A percentile compares a stretch with the other conserved stretches of the same genome.
phyloP scores from a whole-genome alignment of 192 early-diverging fungal genomes.

The Coemansia sp. region DNA sequence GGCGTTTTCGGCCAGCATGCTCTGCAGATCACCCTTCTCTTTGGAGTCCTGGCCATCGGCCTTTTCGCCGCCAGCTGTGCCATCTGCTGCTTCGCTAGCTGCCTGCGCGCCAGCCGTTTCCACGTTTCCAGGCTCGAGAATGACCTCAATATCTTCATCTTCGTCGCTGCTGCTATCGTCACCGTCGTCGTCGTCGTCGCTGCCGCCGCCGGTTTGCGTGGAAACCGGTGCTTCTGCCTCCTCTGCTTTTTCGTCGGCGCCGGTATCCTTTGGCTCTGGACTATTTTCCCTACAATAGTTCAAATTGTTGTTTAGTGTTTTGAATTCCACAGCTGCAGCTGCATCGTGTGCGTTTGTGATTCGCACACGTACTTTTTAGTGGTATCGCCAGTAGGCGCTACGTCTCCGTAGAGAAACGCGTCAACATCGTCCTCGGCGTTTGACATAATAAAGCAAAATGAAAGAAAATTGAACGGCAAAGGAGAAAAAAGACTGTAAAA shows the following conservation, averaged over 20 bases:
- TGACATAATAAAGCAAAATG: conserved; percentile 10
- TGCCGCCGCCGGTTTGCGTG: not conserved
- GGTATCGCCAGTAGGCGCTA: not conserved
- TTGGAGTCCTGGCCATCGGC: not conserved
- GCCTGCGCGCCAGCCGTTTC: conserved; percentile 1
- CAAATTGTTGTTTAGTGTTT: not conserved
- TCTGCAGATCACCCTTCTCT: conserved; percentile 18
- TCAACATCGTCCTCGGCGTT: conserved; percentile 37
- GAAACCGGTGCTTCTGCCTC: not conserved
- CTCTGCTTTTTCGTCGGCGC: not conserved
- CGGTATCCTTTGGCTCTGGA: not conserved
- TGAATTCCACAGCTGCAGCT: not conserved
- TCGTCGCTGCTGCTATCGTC: conserved; percentile 12
- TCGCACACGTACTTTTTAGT: conserved; percentile 1
- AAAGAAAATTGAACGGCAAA: not conserved
- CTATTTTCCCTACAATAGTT: not conserved
- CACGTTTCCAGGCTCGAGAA: conserved; percentile 36
- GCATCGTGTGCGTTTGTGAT: not conserved
- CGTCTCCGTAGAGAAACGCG: conserved; percentile 48
- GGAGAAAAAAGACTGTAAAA: not conserved
- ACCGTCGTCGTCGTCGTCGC: not conserved
- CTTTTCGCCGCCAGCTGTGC: not conserved
- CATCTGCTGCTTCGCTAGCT: not conserved
- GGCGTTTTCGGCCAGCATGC: conserved; percentile 27
- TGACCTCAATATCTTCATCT: conserved; percentile 43